phyloP scores from a whole-genome alignment of 129 eudicot species.

The Escallonia herrerae region DNA sequence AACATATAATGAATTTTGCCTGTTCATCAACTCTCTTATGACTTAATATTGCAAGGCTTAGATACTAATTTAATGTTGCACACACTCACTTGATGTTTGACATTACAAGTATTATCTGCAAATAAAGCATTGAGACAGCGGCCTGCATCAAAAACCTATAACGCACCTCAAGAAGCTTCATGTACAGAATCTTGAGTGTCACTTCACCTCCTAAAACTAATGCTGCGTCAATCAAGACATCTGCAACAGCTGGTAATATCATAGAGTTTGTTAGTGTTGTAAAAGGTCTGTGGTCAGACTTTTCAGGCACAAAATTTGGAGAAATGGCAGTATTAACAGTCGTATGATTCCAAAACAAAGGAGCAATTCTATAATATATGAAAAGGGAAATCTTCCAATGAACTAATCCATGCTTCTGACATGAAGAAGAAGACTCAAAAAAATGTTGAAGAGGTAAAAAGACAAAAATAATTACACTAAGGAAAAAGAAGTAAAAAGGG shows the following conservation, averaged over 20 bases:
- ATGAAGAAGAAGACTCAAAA: background rate
- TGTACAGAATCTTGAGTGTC: conserved; percentile 74
- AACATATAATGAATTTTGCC: too few relatives aligned
- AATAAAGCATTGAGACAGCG: too few relatives aligned
- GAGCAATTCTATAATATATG: background rate
- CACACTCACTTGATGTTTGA: too few relatives aligned
- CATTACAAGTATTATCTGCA: too few relatives aligned
- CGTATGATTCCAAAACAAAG: background rate
- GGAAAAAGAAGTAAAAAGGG: too few relatives aligned
- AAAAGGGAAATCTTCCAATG: background rate
- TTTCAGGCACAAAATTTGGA: conserved; percentile 4
- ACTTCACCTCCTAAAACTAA: conserved; percentile 93
- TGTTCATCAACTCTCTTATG: too few relatives aligned
- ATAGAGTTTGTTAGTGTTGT: conserved; percentile 16
- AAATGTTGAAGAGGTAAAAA: background rate
- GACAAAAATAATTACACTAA: background rate
- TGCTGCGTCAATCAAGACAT: conserved; percentile 95
- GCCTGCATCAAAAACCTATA: conserved; percentile 9
- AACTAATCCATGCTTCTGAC: too few relatives aligned
- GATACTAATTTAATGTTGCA: too few relatives aligned
- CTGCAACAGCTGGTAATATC: conserved; percentile 86
- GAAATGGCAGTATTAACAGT: background rate
- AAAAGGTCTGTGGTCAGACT: background rate
- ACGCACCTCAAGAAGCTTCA: conserved; percentile 90
- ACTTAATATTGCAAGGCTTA: too few relatives aligned